Conservation (phyloP, 2,329 filamentous ascomycete genomes). For the Ophiocordyceps robertsii region DNA sequence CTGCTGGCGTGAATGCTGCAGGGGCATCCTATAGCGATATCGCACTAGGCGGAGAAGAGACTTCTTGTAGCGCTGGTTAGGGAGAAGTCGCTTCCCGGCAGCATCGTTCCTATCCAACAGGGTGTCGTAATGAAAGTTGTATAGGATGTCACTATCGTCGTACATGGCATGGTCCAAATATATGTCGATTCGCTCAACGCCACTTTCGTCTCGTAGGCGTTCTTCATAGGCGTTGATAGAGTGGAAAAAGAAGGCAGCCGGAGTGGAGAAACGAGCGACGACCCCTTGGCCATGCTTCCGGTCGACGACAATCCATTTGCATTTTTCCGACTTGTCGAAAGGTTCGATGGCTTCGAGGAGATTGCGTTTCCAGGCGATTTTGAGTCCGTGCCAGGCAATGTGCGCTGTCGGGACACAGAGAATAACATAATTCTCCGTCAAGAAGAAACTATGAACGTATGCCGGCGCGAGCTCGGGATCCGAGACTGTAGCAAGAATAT, state of each 20-base stretch:
- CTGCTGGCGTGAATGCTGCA: neutral
- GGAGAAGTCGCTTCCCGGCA: too few relatives aligned
- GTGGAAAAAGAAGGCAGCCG: too few relatives aligned
- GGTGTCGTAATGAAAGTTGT: too few relatives aligned
- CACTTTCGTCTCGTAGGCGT: too few relatives aligned
- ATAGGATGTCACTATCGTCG: too few relatives aligned
- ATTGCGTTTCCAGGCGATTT: constrained; percentile 51
- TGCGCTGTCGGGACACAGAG: constrained; percentile 63
- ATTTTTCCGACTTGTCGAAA: constrained; percentile 53
- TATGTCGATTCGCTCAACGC: too few relatives aligned
- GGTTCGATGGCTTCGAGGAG: constrained; percentile 52
- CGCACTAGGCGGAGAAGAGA: too few relatives aligned
- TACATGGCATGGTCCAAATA: too few relatives aligned
- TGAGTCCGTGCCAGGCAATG: constrained; percentile 40
- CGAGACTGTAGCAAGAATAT: constrained; percentile 55
- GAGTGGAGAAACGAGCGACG: too few relatives aligned
- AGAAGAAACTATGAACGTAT: constrained; percentile 71
- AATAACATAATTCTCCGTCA: constrained; percentile 57
- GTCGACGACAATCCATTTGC: constrained; percentile 27
- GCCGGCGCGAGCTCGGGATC: constrained; percentile 37
- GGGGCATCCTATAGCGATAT: neutral
- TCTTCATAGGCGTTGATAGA: too few relatives aligned
- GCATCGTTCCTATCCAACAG: too few relatives aligned
- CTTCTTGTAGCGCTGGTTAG: too few relatives aligned
- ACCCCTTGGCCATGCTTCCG: constrained; percentile 10